Evolutionary conservation across 352 stramenopile genomes (phyloP), one percentile per base, ranked within the genome.

Genomic region (Globisporangium splendens): DNA sequence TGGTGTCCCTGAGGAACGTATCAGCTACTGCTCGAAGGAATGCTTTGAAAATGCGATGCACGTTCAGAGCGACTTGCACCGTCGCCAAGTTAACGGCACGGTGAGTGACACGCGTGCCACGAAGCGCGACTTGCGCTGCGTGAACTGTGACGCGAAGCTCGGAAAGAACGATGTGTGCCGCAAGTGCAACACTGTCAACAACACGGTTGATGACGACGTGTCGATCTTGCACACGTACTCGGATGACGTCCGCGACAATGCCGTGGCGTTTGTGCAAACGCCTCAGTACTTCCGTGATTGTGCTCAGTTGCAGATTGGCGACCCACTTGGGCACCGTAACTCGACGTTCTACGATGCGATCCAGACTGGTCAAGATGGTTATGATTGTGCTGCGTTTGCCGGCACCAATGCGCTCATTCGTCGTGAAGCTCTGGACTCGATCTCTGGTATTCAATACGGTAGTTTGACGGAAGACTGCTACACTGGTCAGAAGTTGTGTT

Each of bases 211-310:
- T 35, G 62, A 62, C 3, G 77, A 91, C 21, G 68, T 91, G 35
- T 65, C 75, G 24, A 72, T 87, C 28, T 59, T 89, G 20, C 80
- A 93, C 68, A 76, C 61, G 14, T 93, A 95, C 77, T 93, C 85
- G 53, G 84, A 92, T 41, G 78, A 92, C 51, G 82, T 94, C 11
- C 71, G 73, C 31, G 80, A 91, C 60, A 93, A 93, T 46, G 75
- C 80, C 0, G 84, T 93, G 1, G 83, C 69, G 38, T 93, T 89
- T 59, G 83, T 93, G 24, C 81, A 93, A 51, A 93, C 83, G 2
- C 84, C 80, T 3, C 82, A 94, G 62, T 92, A 94, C 69, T 94
- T 94, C 61, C 80, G 79, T 31, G 84, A 94, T 64, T 92, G 80
- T 66, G 68, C 89, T 18, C 84, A 94, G 65, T 69, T 94, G 18